phyloP scores from a whole-genome alignment of 345 rosid species.

The Arabidopsis arenosa region DNA sequence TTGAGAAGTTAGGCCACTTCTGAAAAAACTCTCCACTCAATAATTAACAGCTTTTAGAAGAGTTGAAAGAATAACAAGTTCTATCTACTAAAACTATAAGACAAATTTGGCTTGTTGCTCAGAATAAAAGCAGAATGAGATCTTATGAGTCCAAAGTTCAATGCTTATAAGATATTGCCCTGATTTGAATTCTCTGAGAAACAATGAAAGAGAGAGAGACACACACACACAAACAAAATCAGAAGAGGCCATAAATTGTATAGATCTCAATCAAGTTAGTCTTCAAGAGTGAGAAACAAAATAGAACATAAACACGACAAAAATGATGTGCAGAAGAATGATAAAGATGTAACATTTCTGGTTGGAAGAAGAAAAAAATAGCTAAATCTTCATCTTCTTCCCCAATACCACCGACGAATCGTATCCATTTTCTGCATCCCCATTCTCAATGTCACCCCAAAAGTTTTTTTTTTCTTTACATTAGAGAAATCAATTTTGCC shows the following conservation, averaged over 20 bases:
- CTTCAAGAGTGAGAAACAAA: background rate
- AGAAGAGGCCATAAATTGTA: background rate
- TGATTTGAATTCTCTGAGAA: no score
- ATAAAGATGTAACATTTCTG: background rate
- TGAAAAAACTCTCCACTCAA: constrained; percentile 14
- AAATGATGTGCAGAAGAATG: background rate
- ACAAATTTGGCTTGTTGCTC: background rate
- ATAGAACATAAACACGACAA: background rate
- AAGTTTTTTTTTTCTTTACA: no score
- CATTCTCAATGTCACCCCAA: no score
- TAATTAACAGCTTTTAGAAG: background rate
- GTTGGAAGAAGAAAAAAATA: background rate
- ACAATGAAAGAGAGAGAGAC: background rate
- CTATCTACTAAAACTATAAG: background rate
- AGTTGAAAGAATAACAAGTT: background rate
- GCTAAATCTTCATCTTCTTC: background rate
- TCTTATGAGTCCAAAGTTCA: background rate
- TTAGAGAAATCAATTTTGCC: background rate
- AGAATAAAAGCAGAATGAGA: background rate
- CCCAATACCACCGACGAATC: no score
- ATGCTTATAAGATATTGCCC: background rate
- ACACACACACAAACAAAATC: background rate
- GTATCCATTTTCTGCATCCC: background rate
- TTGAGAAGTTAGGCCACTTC: constrained; percentile 67
- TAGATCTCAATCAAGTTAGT: background rate